Conservation (phyloP, 2,329 filamentous ascomycete species). For the Capronia epimyces region DNA sequence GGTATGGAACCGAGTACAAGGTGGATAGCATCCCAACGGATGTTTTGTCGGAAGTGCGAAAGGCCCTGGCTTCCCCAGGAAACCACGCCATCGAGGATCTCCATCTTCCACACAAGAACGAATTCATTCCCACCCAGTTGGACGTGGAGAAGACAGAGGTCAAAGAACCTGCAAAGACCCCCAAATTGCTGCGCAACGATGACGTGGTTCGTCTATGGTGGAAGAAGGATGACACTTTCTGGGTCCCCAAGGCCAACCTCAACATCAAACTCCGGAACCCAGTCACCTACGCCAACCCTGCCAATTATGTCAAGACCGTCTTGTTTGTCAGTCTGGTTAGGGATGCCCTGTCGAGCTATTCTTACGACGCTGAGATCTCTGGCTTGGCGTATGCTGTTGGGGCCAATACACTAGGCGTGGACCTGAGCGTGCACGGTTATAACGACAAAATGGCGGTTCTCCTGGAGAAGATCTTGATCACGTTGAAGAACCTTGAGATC, state of each 20-base stretch:
- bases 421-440: conserved; percentile 78
- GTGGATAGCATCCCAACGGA: conserved; percentile 71
- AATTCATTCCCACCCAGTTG: conserved; percentile 88
- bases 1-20: conserved; percentile 95
- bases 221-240: conserved; percentile 98
- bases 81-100: conserved; percentile 62
- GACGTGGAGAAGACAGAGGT: conserved; percentile 93
- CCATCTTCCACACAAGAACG: conserved; percentile 85
- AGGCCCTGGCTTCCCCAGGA: conserved; percentile 55
- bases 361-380: conserved; percentile 91
- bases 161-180: conserved; percentile 65
- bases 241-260: conserved; percentile 91
- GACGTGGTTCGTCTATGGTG: conserved; percentile 78
- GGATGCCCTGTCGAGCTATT: conserved; percentile 85
- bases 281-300: conserved; percentile 70
- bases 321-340: conserved; percentile 81
- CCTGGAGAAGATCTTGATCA: conserved; percentile 78
- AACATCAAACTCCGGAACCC: conserved; percentile 75
- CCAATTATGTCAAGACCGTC: conserved; percentile 69
- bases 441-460: conserved; percentile 93
- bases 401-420: conserved; percentile 66
- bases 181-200: conserved; percentile 81
- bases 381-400: conserved; percentile 78
- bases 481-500: conserved; percentile 77
- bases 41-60: conserved; percentile 64